Percentiles rank a stretch among this genome's conserved stretches.
Evolutionary conservation across 805 yeast genomes (phyloP).

Genomic region (Ogataea ganodermae): DNA sequence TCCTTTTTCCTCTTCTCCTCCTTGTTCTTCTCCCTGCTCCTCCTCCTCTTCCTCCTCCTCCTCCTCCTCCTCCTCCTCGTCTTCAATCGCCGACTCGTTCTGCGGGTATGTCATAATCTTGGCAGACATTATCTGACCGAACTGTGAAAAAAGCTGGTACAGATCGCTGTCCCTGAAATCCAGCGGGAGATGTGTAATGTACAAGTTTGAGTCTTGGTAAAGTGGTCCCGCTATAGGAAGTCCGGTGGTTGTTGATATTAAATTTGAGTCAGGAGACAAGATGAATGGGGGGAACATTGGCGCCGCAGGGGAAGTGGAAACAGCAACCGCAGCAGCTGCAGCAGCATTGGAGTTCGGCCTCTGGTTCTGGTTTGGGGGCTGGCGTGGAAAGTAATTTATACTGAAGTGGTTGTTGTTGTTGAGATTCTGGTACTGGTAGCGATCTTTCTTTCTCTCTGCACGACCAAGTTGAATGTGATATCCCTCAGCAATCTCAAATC

Average conservation of each 20-base stretch:
- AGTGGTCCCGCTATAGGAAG: constrained; percentile 46
- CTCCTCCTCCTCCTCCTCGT: constrained; percentile 10
- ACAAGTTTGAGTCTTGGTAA: constrained; percentile 71
- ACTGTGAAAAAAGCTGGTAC: constrained; percentile 42
- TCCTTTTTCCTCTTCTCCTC: neutral
- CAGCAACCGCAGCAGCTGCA: constrained; percentile 2
- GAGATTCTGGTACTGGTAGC: constrained; percentile 28
- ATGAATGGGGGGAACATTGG: constrained; percentile 26
- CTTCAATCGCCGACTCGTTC: constrained; percentile 28
- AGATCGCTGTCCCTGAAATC: constrained; percentile 57
- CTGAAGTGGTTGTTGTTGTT: constrained; percentile 20
- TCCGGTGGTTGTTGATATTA: constrained; percentile 35
- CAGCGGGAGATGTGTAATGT: constrained; percentile 64
- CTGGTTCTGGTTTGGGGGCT: constrained; percentile 5
- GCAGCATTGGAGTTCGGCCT: neutral
- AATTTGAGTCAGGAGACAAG: constrained; percentile 32
- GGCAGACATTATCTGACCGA: constrained; percentile 56
- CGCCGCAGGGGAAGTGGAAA: neutral
- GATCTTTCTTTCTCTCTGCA: constrained; percentile 44
- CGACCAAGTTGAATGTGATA: constrained; percentile 39
- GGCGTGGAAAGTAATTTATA: constrained; percentile 13
- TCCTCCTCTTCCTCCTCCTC: constrained; percentile 3
- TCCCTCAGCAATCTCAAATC: constrained; percentile 39
- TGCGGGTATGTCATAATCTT: constrained; percentile 52
- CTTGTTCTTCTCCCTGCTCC: neutral